Conservation (phyloP, 257 asterid genomes). For the Thymus quinquecostatus region DNA sequence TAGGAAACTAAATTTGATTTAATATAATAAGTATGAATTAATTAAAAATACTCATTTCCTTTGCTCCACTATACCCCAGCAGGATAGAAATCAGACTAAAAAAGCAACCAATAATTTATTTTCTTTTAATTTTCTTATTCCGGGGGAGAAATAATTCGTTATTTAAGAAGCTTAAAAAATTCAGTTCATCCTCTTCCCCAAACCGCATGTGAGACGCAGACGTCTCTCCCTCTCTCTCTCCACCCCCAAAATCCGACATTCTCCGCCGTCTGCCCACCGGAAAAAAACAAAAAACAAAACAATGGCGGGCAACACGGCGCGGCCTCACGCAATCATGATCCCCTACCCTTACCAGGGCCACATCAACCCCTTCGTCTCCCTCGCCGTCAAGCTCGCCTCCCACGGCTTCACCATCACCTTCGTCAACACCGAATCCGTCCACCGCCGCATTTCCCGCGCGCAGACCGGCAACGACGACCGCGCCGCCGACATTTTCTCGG, state of each 20-base stretch:
- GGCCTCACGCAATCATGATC: conserved; percentile 71
- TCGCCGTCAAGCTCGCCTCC: conserved; percentile 72
- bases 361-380: conserved; percentile 68
- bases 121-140: too few relatives aligned
- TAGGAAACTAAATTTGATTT: too few relatives aligned
- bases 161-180: conserved; percentile 3
- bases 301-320: conserved; percentile 53
- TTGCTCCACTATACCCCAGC: neutral
- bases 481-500: conserved; percentile 56
- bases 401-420: conserved; percentile 74
- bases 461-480: conserved; percentile 31
- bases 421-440: conserved; percentile 71
- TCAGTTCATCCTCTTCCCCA: conserved; percentile 22
- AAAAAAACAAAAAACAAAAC: neutral
- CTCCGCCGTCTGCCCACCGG: neutral
- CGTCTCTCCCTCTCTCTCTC: conserved; percentile 23
- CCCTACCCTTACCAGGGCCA: conserved; percentile 87
- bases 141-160: too few relatives aligned
- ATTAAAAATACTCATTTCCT: too few relatives aligned
- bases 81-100: neutral
- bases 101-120: neutral
- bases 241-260: conserved; percentile 11
- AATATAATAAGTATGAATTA: too few relatives aligned
- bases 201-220: conserved; percentile 29
- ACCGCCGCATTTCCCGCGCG: conserved; percentile 63